Conservation (phyloP, 192 early-diverging fungal species). For the Coemansia sp. region DNA sequence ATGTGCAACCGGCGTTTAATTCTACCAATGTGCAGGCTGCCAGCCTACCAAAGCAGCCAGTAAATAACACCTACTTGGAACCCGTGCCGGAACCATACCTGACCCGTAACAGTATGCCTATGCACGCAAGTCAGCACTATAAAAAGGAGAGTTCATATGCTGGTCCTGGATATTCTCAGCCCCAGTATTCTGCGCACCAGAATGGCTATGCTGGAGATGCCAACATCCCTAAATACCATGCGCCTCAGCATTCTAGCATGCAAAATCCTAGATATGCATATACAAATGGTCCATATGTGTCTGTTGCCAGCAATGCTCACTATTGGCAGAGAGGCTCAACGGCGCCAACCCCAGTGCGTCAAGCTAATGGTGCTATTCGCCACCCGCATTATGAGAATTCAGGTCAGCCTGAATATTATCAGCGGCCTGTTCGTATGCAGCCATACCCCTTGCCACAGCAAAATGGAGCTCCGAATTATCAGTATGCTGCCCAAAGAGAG, state of each 20-base stretch:
- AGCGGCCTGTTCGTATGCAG: no score
- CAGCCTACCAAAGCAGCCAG: no score
- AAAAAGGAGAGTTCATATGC: not conserved
- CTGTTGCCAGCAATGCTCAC: not conserved
- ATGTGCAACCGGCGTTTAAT: not conserved
- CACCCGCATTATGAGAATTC: not conserved
- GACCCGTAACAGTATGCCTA: not conserved
- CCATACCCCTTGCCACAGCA: no score
- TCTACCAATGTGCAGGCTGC: no score
- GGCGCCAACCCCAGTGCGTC: not conserved
- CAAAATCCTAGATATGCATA: not conserved
- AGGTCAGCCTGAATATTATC: no score
- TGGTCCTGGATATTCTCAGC: not conserved
- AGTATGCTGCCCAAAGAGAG: no score
- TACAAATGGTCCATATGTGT: not conserved
- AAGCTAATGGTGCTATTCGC: not conserved
- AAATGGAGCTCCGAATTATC: no score
- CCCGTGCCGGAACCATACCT: no score
- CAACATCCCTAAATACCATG: not conserved
- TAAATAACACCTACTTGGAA: no score
- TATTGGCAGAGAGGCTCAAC: not conserved
- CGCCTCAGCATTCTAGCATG: not conserved
- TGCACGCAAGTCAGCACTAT: not conserved
- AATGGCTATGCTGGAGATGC: not conserved
- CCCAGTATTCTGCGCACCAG: not conserved